Conservation (phyloP, 2,329 filamentous ascomycete genomes). For the Penicillium decumbens region DNA sequence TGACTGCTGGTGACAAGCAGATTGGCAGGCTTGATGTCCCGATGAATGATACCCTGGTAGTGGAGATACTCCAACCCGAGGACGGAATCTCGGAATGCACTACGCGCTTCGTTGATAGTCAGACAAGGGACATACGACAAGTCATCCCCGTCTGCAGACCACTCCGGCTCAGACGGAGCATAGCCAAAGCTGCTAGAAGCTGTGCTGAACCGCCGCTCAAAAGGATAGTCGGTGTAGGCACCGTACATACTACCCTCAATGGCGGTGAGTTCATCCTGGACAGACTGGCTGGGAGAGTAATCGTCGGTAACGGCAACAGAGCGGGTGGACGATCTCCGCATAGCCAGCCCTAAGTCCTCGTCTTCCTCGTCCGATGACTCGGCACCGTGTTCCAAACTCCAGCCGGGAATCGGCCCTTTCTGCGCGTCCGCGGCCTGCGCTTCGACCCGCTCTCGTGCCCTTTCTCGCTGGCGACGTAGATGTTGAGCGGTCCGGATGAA, state of each 20-base stretch:
- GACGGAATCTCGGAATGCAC: constrained; percentile 86
- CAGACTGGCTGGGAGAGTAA: constrained; percentile 49
- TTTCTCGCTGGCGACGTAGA: constrained; percentile 46
- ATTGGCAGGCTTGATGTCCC: constrained; percentile 86
- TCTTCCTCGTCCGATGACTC: constrained; percentile 50
- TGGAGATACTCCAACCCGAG: constrained; percentile 90
- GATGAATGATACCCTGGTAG: constrained; percentile 77
- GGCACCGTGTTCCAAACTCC: constrained; percentile 78
- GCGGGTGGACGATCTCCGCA: constrained; percentile 33
- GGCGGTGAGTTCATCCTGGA: constrained; percentile 44
- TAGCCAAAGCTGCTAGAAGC: constrained; percentile 59
- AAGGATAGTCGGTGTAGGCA: constrained; percentile 58
- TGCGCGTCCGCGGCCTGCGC: constrained; percentile 54
- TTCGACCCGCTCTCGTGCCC: constrained; percentile 57
- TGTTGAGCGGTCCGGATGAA: constrained; percentile 38
- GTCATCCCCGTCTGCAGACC: constrained; percentile 63
- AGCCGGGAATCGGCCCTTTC: constrained; percentile 57
- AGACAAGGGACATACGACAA: constrained; percentile 91
- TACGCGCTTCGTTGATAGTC: constrained; percentile 75
- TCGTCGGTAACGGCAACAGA: constrained; percentile 44
- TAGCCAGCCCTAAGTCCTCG: constrained; percentile 26
- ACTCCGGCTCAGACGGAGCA: constrained; percentile 43
- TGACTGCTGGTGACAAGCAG: constrained; percentile 80
- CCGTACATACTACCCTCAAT: constrained; percentile 76
- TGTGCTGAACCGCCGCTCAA: constrained; percentile 72